Evolutionary conservation across 495 filamentous ascomycete species (phyloP).

Genomic region (Lindgomyces ingoldianus): DNA sequence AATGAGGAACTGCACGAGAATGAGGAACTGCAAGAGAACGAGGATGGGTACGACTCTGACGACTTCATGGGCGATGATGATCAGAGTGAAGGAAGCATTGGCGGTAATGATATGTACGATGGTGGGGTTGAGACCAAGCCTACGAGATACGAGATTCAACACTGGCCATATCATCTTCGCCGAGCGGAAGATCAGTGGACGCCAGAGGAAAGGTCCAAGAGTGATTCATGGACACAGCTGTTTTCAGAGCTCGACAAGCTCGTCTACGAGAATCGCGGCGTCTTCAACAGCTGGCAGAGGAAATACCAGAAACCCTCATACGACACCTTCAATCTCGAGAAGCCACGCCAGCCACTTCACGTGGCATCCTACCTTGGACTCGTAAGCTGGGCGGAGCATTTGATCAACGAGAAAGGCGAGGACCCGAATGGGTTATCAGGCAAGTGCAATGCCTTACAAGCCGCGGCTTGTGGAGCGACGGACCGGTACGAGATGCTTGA

Average conservation of each 20-base stretch:
- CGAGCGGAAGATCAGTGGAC: neutral
- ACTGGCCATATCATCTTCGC: neutral
- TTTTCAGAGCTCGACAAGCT: neutral
- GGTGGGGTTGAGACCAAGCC: neutral
- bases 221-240: neutral
- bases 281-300: neutral
- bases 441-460: neutral
- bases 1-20: neutral
- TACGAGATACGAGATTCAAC: neutral
- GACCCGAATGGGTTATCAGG: neutral
- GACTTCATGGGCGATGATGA: neutral
- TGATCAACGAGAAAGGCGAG: neutral
- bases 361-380: neutral
- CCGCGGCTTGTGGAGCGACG: too few species aligned
- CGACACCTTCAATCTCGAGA: neutral
- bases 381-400: constrained; percentile 1
- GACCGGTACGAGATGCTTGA: neutral
- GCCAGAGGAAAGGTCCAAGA: neutral
- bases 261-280: neutral
- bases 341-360: neutral
- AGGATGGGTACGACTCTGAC: neutral
- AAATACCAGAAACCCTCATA: too few species aligned
- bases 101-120: neutral
- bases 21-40: neutral
- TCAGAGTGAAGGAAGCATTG: neutral